phyloP scores from a whole-genome alignment of 257 asterid species.

The Hygrophila difformis region DNA sequence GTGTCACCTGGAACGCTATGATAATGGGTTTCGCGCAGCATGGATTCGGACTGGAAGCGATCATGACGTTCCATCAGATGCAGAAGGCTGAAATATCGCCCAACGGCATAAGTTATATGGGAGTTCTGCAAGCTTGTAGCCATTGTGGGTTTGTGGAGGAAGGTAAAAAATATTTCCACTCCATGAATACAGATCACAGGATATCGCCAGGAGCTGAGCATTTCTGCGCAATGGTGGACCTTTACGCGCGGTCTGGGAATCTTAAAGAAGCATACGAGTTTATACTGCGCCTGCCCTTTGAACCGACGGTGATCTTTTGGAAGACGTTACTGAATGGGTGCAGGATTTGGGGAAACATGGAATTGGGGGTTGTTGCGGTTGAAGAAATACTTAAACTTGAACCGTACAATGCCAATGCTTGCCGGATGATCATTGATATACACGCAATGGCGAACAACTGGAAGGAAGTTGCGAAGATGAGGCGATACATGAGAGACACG shows the following conservation, averaged over 20 bases:
- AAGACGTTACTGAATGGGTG: slow-evolving; percentile 39
- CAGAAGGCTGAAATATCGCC: slow-evolving; percentile 27
- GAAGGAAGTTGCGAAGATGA: slow-evolving; percentile 32
- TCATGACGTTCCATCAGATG: slow-evolving; percentile 31
- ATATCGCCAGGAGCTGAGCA: slow-evolving; percentile 33
- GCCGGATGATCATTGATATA: slow-evolving; percentile 27
- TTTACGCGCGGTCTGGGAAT: slow-evolving; percentile 44
- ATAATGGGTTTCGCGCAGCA: slow-evolving; percentile 37
- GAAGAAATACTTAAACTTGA: slow-evolving; percentile 29
- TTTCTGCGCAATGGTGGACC: slow-evolving; percentile 34
- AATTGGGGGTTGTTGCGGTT: slow-evolving; percentile 27
- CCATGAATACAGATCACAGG: slow-evolving; percentile 27
- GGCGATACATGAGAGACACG: slow-evolving; percentile 20
- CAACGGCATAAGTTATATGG: slow-evolving; percentile 37
- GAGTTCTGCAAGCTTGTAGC: slow-evolving; percentile 35
- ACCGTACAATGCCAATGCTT: slow-evolving; percentile 27
- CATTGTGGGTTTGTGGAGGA: slow-evolving; percentile 35
- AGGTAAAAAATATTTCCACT: slow-evolving; percentile 25
- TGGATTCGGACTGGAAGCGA: slow-evolving; percentile 38
- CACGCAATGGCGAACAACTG: slow-evolving; percentile 37
- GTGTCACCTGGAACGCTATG: slow-evolving; percentile 41
- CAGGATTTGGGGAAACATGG: slow-evolving; percentile 24
- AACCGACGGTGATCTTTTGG: slow-evolving; percentile 30
- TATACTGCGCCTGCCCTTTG: slow-evolving; percentile 19
- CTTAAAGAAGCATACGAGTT: slow-evolving; percentile 32